Percentiles rank a stretch among this genome's conserved stretches.
phyloP scores from a whole-genome alignment of 805 yeast species.

The Ogataea thermomethanolica region DNA sequence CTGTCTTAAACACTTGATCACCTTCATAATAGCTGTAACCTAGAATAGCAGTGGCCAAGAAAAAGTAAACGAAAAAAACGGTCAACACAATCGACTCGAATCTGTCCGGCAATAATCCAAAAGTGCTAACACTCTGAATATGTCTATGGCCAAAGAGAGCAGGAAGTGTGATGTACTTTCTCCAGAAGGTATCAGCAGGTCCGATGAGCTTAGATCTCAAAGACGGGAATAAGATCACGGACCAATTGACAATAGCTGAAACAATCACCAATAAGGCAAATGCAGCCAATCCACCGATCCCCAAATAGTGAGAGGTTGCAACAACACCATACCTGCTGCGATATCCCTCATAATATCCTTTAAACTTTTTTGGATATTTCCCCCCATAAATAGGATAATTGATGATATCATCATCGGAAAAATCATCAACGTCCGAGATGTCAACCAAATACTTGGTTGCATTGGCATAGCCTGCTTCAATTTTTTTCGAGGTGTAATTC shows the following conservation, averaged over 20 bases:
- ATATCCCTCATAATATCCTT: slow-evolving; percentile 24
- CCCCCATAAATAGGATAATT: slow-evolving; percentile 36
- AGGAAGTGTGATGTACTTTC: slow-evolving; percentile 24
- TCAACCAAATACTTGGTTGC: slow-evolving; percentile 40
- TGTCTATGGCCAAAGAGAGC: slow-evolving; percentile 24
- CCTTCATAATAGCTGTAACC: slow-evolving; percentile 23
- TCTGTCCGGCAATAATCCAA: slow-evolving; percentile 48
- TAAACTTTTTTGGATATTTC: slow-evolving; percentile 22
- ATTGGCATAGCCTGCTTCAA: slow-evolving; percentile 37
- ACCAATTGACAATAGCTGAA: slow-evolving; percentile 42
- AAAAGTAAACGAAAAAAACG: slow-evolving; percentile 33
- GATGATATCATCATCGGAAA: slow-evolving; percentile 30
- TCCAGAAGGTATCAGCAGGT: slow-evolving; percentile 23
- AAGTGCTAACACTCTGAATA: slow-evolving; percentile 16
- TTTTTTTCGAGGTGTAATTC: slow-evolving; percentile 32
- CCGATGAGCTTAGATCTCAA: slow-evolving; percentile 32
- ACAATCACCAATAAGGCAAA: slow-evolving; percentile 45
- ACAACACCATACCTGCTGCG: slow-evolving; percentile 33
- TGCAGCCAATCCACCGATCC: slow-evolving; percentile 44
- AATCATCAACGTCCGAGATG: slow-evolving; percentile 29
- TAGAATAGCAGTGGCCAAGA: slow-evolving; percentile 20
- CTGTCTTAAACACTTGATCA: slow-evolving; percentile 21
- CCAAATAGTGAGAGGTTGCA: slow-evolving; percentile 43
- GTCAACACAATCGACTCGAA: slow-evolving; percentile 44
- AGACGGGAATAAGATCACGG: slow-evolving; percentile 37